Percentiles rank a stretch among this genome's conserved stretches.
Evolutionary conservation across 306 rosid genomes (phyloP).

Genomic region (Inga oerstediana): DNA sequence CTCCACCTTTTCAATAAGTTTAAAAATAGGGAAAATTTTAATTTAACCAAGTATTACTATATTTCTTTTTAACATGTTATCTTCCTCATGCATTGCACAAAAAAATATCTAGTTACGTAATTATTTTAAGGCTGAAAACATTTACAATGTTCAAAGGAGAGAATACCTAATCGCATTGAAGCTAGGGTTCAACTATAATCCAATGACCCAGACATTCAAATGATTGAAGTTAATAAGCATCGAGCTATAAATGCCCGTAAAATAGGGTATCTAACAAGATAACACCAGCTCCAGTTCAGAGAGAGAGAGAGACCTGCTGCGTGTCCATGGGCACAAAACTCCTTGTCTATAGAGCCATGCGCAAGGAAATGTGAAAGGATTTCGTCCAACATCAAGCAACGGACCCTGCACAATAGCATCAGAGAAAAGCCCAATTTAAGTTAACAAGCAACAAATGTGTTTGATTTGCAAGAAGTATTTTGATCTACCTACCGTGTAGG

Average conservation of each 20-base stretch:
- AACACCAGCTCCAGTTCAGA: not conserved
- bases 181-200: slow-evolving; percentile 14
- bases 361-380: slow-evolving; percentile 79
- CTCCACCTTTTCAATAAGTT: not conserved
- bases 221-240: slow-evolving; percentile 6
- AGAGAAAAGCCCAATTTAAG: slow-evolving; percentile 24
- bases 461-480: slow-evolving; percentile 1
- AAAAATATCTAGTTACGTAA: not conserved
- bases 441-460: slow-evolving; percentile 15
- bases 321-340: slow-evolving; percentile 81
- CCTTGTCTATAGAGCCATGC: slow-evolving; percentile 92
- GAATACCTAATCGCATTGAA: not conserved
- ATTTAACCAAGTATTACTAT: not conserved
- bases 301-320: slow-evolving; percentile 57
- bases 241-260: slow-evolving; percentile 24
- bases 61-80: not conserved
- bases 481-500: slow-evolving; percentile 70
- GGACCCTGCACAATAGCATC: slow-evolving; percentile 73
- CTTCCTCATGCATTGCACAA: not conserved
- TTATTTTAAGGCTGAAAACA: slow-evolving; percentile 11
- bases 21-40: not conserved
- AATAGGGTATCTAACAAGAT: slow-evolving; percentile 47
- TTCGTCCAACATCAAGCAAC: slow-evolving; percentile 89
- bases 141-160: slow-evolving; percentile 6
- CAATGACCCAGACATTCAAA: not conserved